These are phyloP conservation scores for Trichomonas vaginalis DNA, from an alignment of 208 protist genomes.

Conservation along the genomic window DNA sequence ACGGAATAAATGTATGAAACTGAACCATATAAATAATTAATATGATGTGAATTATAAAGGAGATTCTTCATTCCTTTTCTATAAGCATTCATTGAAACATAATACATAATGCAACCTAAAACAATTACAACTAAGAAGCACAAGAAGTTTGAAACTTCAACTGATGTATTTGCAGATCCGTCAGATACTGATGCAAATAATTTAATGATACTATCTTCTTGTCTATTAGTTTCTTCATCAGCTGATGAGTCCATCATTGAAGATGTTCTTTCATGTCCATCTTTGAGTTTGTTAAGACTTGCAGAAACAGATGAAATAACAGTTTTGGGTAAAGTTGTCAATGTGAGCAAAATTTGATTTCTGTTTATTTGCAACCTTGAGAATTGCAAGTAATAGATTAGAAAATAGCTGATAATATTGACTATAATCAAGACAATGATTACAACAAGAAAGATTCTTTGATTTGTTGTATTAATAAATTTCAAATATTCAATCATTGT, in stretches of 20 bases:
- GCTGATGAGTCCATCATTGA: neutral
- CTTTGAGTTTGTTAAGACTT: neutral
- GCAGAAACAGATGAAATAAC: neutral
- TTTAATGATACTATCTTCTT: neutral
- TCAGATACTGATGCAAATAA: neutral
- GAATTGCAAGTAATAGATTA: neutral
- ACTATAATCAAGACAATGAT: neutral
- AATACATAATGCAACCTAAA: neutral
- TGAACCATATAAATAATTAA: neutral
- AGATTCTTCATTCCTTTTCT: neutral
- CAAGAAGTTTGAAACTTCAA: neutral
- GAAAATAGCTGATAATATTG: neutral
- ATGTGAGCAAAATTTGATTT: neutral
- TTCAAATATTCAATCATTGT: no score
- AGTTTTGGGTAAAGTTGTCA: neutral
- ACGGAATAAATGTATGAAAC: neutral
- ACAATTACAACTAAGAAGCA: neutral
- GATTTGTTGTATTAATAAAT: no score
- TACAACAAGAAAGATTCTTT: neutral
- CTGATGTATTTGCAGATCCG: neutral
- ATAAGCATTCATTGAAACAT: neutral
- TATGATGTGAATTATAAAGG: neutral
- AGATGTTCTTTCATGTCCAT: neutral
- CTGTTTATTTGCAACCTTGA: neutral
- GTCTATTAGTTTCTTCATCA: neutral